phyloP scores from a whole-genome alignment of 208 protist species.

The Trypanosoma vivax region DNA sequence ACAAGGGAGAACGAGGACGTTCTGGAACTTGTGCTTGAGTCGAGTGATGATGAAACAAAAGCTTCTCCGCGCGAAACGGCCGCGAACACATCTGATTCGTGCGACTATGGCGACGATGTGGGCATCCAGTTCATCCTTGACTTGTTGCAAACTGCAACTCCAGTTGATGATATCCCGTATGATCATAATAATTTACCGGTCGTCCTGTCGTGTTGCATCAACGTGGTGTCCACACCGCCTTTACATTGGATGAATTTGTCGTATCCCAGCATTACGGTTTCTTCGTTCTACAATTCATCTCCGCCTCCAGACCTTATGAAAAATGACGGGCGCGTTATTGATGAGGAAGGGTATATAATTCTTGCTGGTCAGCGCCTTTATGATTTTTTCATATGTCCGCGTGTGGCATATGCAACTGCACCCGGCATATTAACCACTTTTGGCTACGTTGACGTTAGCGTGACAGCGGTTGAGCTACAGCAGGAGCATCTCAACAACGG shows the following conservation, averaged over 20 bases:
- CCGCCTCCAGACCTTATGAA: too few species aligned
- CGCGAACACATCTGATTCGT: neutral
- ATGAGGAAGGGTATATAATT: constrained; percentile 9
- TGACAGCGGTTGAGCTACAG: neutral
- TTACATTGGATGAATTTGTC: neutral
- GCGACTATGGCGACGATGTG: neutral
- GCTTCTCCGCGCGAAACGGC: neutral
- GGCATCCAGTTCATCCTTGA: constrained; percentile 5
- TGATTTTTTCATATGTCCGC: constrained; percentile 23
- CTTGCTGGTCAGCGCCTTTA: constrained; percentile 14
- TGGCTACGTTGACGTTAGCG: constrained; percentile 8
- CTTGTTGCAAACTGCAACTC: neutral
- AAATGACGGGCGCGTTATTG: neutral
- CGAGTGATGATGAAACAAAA: neutral
- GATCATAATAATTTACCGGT: neutral
- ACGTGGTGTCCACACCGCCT: constrained; percentile 1
- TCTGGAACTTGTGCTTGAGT: constrained; percentile 14
- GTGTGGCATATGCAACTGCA: constrained; percentile 10
- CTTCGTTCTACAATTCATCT: too few species aligned
- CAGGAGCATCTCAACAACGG: neutral
- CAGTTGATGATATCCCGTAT: neutral
- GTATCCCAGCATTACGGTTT: constrained; percentile 2
- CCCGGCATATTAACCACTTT: neutral
- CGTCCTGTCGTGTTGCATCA: constrained; percentile 8
- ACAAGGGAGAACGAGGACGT: constrained; percentile 5